Evolutionary conservation across 352 stramenopile species (phyloP), one percentile per base, ranked within the genome.

Genomic region (Phytopythium aichiense): DNA sequence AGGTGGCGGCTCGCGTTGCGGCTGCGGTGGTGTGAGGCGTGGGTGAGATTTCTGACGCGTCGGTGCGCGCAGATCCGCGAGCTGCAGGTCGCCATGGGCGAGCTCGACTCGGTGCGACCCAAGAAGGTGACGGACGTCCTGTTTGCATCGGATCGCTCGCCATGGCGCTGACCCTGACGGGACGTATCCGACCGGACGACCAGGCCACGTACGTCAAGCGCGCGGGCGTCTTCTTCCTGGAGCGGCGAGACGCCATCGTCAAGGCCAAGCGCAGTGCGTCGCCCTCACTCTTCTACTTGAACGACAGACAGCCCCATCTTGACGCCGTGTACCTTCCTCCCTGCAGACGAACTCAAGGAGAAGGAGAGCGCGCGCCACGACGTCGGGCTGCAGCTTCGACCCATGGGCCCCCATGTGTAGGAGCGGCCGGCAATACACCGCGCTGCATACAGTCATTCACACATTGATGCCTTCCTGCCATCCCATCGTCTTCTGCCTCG

Each of bases 211-310:
- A 84, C 57, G 72, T 84, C 15, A 88, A 89, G 71, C 72, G 73
- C 28, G 76, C 78, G 31, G 90, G 85, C 23, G 74, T 92, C 42
- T 90, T 89, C 54, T 94, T 94, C 49, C 58, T 94, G 16, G 79
- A 91, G 25, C 75, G 74, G 31, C 65, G 76, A 56, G 80, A 94
- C 61, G 60, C 61, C n/a, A 87, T 91, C 53, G 66, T 89, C 56
- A 88, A 88, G 54, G 61, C 66, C 4, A 94, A 94, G 72, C 69
- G 75, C 55, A 73, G 85, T 91, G 13, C 46, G 46, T 28, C 8
- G 45, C 22, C 15, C 0, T 22, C 65, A 56, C 40, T 13, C 12
- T 45, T 45, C 4, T 48, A 7, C n/a, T 16, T 58, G 11, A 20
- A 53, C 38, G 7, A 31, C 25, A 16, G 4, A 25, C 1, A 12